These are phyloP conservation scores for Asterophora lycoperdoides DNA, from an alignment of 768 basidiomycete genomes.

Conservation along the genomic window DNA sequence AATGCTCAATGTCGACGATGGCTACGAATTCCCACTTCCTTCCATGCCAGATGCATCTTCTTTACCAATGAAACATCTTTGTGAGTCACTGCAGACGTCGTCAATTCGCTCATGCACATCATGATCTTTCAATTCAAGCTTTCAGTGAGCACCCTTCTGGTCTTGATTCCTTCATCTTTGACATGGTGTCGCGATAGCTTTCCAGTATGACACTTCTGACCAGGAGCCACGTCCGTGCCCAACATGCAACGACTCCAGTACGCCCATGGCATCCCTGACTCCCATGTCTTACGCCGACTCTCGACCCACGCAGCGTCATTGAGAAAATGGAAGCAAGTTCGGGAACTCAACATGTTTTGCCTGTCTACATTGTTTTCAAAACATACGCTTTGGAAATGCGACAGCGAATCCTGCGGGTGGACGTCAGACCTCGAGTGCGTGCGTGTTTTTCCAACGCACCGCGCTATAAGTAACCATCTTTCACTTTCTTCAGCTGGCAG, in stretches of 20 bases:
- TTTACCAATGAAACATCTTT: neutral
- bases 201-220: neutral
- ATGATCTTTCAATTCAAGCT: constrained; percentile 1
- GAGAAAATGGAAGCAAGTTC: neutral
- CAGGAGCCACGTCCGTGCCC: constrained; percentile 4
- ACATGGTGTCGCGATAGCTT: neutral
- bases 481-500: neutral
- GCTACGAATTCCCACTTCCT: neutral
- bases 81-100: neutral
- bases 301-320: constrained; percentile 1
- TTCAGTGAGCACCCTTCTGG: neutral
- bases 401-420: constrained; percentile 4
- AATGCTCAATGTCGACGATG: no score
- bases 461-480: no score
- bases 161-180: neutral
- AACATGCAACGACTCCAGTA: constrained; percentile 6
- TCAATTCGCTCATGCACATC: neutral
- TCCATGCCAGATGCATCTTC: constrained; percentile 1
- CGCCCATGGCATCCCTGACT: neutral
- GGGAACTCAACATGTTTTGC: neutral
- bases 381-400: constrained; percentile 1
- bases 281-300: neutral
- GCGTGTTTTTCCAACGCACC: neutral
- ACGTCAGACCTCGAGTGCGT: constrained; percentile 5
- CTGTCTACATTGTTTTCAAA: neutral